Percentiles rank a stretch among this genome's conserved stretches.
Conservation (phyloP, 2,329 filamentous ascomycete genomes). For the Alternaria brassicae region DNA sequence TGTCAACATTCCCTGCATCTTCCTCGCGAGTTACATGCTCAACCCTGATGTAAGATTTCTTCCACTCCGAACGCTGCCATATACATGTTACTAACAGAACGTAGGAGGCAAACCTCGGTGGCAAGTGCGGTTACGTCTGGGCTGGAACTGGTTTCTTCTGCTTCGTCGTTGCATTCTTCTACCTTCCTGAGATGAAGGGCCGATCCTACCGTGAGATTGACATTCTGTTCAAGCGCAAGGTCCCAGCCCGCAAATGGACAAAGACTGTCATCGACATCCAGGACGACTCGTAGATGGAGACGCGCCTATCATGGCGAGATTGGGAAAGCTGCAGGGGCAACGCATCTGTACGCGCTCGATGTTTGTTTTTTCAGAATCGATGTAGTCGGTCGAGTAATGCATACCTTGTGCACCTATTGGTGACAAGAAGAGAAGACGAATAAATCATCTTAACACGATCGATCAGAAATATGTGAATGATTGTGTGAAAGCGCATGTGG, state of each 20-base stretch:
- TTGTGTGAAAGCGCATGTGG: neutral
- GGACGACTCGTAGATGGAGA: slow-evolving; percentile 65
- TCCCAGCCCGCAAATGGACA: slow-evolving; percentile 64
- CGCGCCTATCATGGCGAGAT: neutral
- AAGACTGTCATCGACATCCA: slow-evolving; percentile 63
- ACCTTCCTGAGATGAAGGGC: slow-evolving; percentile 63
- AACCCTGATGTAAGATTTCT: slow-evolving; percentile 55
- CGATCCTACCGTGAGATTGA: slow-evolving; percentile 61
- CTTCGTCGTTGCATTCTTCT: slow-evolving; percentile 58
- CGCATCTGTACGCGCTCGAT: neutral
- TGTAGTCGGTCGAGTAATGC: neutral
- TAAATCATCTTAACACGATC: neutral
- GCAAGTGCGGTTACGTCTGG: slow-evolving; percentile 48
- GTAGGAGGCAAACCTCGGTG: slow-evolving; percentile 61
- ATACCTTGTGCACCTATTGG: neutral
- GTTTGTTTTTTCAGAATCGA: neutral
- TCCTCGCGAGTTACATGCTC: slow-evolving; percentile 67
- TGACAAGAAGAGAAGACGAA: neutral
- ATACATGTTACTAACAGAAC: slow-evolving; percentile 60
- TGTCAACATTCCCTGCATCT: slow-evolving; percentile 71
- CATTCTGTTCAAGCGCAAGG: slow-evolving; percentile 52
- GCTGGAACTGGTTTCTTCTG: slow-evolving; percentile 62
- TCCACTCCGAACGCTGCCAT: slow-evolving; percentile 58
- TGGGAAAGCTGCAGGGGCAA: neutral
- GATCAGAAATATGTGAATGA: neutral